Percentiles rank a stretch among this genome's conserved stretches.
These are phyloP conservation scores for Rhipidocladum racemiflorum DNA, from an alignment of 176 grass and related monocot genomes.

Conservation along the genomic window DNA sequence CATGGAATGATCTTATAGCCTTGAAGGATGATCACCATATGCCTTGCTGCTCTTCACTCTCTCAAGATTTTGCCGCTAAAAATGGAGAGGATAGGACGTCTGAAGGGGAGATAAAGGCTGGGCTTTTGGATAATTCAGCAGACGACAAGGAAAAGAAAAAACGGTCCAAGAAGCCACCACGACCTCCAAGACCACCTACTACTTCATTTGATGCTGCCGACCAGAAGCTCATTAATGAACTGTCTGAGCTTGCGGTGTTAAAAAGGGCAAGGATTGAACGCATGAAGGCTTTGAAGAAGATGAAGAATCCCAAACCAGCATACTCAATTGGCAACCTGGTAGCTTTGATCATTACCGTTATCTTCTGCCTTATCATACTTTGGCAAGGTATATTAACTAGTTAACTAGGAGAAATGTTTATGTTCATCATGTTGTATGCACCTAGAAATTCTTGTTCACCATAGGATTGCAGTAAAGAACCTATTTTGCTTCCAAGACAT, in stretches of 20 bases:
- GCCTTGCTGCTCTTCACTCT: conserved; percentile 23
- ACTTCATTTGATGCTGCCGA: conserved; percentile 51
- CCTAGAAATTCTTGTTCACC: not conserved
- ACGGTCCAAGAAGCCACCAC: conserved; percentile 58
- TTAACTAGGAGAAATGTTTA: not conserved
- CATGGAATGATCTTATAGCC: conserved; percentile 15
- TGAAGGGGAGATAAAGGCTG: conserved; percentile 11
- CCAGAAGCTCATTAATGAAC: conserved; percentile 66
- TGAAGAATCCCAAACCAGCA: conserved; percentile 60
- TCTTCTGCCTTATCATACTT: conserved; percentile 76
- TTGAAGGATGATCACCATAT: conserved; percentile 27
- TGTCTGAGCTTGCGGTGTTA: conserved; percentile 58
- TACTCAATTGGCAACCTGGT: conserved; percentile 49
- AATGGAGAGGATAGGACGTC: not conserved
- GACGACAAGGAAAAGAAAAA: conserved; percentile 54
- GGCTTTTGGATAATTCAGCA: conserved; percentile 13
- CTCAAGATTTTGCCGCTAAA: conserved; percentile 18
- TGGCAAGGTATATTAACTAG: conserved; percentile 67
- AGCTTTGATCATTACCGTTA: conserved; percentile 60
- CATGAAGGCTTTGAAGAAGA: conserved; percentile 67
- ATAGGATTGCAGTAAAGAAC: not conserved
- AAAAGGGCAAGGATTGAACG: conserved; percentile 73
- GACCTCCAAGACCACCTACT: conserved; percentile 44
- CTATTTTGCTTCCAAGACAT: not conserved
- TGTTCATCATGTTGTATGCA: not conserved